These are phyloP conservation scores for Castanea sativa DNA, from an alignment of 306 rosid genomes.

Conservation along the genomic window DNA sequence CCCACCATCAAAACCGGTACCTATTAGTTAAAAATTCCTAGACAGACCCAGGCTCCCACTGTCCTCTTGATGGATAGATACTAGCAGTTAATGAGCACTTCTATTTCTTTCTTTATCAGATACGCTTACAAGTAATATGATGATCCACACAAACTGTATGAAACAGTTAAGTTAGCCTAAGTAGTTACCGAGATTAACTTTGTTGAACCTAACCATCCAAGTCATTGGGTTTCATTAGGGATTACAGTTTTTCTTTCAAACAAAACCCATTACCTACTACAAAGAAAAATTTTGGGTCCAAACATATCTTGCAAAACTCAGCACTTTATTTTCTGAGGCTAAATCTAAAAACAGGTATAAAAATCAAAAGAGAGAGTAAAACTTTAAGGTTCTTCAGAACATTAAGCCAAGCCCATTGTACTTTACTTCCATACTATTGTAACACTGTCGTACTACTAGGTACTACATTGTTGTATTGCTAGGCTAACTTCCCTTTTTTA, in stretches of 20 bases:
- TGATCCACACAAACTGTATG: neutral
- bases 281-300: neutral
- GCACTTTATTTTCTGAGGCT: neutral
- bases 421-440: too few species aligned
- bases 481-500: too few species aligned
- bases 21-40: neutral
- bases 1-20: neutral
- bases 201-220: neutral
- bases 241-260: neutral
- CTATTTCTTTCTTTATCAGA: neutral
- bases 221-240: neutral
- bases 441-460: too few species aligned
- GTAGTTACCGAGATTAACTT: neutral
- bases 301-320: neutral
- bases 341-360: neutral
- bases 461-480: too few species aligned
- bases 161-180: neutral
- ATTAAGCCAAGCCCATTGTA: neutral
- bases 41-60: neutral
- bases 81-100: neutral
- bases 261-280: neutral
- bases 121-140: neutral
- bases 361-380: neutral
- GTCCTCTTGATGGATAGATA: neutral
- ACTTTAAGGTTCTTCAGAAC: neutral